Evolutionary conservation across 805 yeast genomes (phyloP), one percentile per base, ranked within the genome.

Genomic region (Lipomyces starkeyi): DNA sequence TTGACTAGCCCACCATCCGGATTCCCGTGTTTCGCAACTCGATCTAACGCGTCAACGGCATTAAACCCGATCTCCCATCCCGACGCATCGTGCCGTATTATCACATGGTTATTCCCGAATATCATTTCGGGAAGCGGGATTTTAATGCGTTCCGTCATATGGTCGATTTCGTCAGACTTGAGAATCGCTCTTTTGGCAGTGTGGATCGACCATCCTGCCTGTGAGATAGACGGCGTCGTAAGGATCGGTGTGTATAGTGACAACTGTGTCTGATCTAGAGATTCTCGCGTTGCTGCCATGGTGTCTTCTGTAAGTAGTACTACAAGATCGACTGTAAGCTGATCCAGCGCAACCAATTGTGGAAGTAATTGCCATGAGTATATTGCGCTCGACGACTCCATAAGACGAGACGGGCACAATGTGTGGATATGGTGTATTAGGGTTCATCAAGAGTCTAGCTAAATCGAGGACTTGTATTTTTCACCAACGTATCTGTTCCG

Each of bases 41-140:
- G 74, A 66, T 83, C 85, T 63, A 90, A 78, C 0, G 97, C 97
- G 75, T 90, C 95, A 56, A 88, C 79, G 0, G 97, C 88, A 75
- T 90, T 88, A 78, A 93, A 93, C 56, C 81, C 83, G 14, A 94
- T 82, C 49, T 77, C 69, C 81, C 85, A 85, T 47, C 79, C 79
- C 59, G 81, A 74, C 11, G 71, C 64, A 2, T 73, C 71, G 68
- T 85, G 83, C 61, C 79, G 81, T 11, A 93, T 76, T 61, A 82
- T 84, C 11, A 93, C 87, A 65, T 79, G 79, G 76, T 91, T 93
- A 73, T 91, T 87, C 9, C 98, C 98, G 80, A 95, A 95, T 5
- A 95, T 93, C 98, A 95, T 95, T 77, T 95, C 99, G 0, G 99
- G 99, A 56, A 94, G 79, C 0, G 98, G 97, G 69, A 94, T 86